Evolutionary conservation across 1,139 yeast species (phyloP).

Genomic region (Zygosaccharomyces sapae): DNA sequence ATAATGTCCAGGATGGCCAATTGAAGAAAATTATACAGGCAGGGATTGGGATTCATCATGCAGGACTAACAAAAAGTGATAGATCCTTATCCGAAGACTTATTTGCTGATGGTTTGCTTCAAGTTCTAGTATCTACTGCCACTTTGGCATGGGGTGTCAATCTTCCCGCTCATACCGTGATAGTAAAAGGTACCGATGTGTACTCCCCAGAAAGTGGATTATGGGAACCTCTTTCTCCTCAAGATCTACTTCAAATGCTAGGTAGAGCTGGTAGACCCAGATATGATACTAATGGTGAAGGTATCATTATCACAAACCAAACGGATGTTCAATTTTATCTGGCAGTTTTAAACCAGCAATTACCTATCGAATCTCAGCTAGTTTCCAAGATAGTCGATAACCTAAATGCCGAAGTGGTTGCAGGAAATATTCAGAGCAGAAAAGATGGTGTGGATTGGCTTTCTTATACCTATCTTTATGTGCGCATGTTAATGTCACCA

Average conservation of each 20-base stretch:
- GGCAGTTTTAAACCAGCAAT: constrained; percentile 81
- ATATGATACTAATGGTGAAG: constrained; percentile 89
- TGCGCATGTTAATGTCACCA: constrained; percentile 76
- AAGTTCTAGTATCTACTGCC: constrained; percentile 86
- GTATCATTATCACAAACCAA: constrained; percentile 85
- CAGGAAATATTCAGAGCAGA: constrained; percentile 59
- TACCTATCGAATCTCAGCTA: constrained; percentile 89
- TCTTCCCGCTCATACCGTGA: constrained; percentile 93
- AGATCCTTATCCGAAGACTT: constrained; percentile 77
- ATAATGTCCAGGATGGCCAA: constrained; percentile 49
- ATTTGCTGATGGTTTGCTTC: constrained; percentile 81
- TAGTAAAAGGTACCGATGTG: constrained; percentile 90
- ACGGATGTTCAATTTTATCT: constrained; percentile 83
- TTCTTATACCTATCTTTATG: constrained; percentile 70
- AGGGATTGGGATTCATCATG: constrained; percentile 93
- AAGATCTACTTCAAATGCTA: constrained; percentile 89
- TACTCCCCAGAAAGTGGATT: constrained; percentile 86
- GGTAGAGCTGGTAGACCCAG: constrained; percentile 98
- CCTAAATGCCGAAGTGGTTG: constrained; percentile 81
- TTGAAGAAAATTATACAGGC: constrained; percentile 57
- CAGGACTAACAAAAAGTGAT: constrained; percentile 75
- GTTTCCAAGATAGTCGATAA: constrained; percentile 66
- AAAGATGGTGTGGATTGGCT: constrained; percentile 78
- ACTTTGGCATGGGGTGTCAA: constrained; percentile 99
- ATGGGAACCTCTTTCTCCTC: constrained; percentile 89